phyloP scores from a whole-genome alignment of 2,329 filamentous ascomycete genomes.

The Tricladium varicosporioides region DNA sequence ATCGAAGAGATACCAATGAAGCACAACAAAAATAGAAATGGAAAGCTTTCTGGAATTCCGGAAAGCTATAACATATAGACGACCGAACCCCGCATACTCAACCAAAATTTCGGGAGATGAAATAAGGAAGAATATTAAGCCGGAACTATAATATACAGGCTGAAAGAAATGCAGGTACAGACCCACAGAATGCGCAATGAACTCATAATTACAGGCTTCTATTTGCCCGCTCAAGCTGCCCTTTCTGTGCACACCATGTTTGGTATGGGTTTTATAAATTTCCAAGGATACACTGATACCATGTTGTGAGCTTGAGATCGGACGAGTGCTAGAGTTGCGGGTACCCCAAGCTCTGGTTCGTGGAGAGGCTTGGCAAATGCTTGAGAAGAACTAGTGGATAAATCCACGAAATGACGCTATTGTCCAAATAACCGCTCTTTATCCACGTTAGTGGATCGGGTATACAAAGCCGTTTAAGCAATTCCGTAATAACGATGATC shows the following conservation, averaged over 20 bases:
- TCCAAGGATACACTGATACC: too few relatives aligned
- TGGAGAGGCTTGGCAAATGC: background rate
- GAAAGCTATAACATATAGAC: background rate
- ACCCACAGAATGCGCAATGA: background rate
- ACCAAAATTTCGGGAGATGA: background rate
- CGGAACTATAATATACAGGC: constrained; percentile 9
- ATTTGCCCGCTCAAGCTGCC: background rate
- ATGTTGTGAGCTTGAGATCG: background rate
- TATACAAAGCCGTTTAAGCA: too few relatives aligned
- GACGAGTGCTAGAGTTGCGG: background rate
- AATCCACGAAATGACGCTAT: background rate
- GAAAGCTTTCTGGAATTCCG: background rate
- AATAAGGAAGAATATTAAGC: constrained; percentile 15
- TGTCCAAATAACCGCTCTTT: background rate
- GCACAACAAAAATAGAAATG: background rate
- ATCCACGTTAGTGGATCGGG: background rate
- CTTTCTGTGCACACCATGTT: background rate
- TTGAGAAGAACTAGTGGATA: background rate
- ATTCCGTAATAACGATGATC: too few relatives aligned
- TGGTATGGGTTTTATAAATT: background rate
- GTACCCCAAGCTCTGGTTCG: background rate
- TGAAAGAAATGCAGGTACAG: constrained; percentile 13
- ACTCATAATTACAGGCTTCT: background rate
- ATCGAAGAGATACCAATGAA: background rate
- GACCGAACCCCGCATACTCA: background rate